These are phyloP conservation scores for Agrocybe praecox DNA, from an alignment of 768 basidiomycete species.

Conservation along the genomic window DNA sequence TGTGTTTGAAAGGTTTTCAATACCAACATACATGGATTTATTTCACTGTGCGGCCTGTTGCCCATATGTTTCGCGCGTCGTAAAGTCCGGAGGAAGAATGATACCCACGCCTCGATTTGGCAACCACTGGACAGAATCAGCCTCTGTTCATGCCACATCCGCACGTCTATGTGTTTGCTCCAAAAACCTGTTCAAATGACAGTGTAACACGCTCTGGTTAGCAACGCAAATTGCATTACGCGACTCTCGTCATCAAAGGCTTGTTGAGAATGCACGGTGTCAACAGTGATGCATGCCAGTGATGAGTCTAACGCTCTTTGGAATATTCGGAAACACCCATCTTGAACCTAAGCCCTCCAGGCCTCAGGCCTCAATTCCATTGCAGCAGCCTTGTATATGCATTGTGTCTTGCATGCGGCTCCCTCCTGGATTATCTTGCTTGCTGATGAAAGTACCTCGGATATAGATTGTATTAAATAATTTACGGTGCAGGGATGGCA, in stretches of 20 bases:
- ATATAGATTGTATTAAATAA: background rate
- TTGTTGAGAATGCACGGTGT: too few relatives aligned
- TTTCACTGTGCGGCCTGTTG: too few relatives aligned
- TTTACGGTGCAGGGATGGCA: background rate
- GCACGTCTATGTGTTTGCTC: too few relatives aligned
- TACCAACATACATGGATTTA: too few relatives aligned
- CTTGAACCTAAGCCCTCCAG: background rate
- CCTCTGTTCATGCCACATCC: background rate
- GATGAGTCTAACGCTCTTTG: background rate
- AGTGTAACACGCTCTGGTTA: background rate
- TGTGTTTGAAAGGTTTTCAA: too few relatives aligned
- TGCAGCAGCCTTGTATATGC: too few relatives aligned
- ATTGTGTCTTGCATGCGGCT: background rate
- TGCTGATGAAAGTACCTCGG: background rate
- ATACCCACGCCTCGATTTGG: background rate
- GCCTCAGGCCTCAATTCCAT: background rate
- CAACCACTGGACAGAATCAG: background rate
- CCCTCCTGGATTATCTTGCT: background rate
- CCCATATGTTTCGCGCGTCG: background rate
- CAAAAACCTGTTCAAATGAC: too few relatives aligned
- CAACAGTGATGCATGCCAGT: background rate
- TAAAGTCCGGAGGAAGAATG: background rate
- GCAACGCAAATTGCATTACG: background rate
- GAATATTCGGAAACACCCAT: background rate
- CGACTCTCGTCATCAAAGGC: background rate